phyloP scores from a whole-genome alignment of 371 early-diverging fungal genomes.

The Syncephalastrum contaminatum region DNA sequence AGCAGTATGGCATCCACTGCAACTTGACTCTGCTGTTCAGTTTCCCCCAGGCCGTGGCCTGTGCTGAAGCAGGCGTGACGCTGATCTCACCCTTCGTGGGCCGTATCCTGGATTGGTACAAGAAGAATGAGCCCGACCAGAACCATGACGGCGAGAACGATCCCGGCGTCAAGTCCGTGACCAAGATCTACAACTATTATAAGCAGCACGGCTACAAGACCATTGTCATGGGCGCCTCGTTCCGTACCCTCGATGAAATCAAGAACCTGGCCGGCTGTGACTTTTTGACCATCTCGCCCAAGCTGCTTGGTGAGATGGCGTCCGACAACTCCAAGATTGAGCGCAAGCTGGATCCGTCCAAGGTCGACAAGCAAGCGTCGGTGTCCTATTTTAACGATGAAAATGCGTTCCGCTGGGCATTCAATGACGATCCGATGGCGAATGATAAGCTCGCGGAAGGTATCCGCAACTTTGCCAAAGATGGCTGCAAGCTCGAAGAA shows the following conservation, averaged over 20 bases:
- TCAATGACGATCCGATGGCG: constrained; percentile 98
- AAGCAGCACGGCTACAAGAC: constrained; percentile 95
- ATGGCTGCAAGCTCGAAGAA: constrained; percentile 82
- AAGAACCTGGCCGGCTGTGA: constrained; percentile 96
- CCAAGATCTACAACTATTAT: constrained; percentile 97
- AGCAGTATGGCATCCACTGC: constrained; percentile 91
- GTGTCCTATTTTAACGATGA: constrained; percentile 76
- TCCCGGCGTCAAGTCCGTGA: constrained; percentile 93
- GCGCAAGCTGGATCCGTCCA: constrained; percentile 71
- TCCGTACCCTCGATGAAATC: constrained; percentile 97
- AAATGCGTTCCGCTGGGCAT: constrained; percentile 89
- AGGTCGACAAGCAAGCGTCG: constrained; percentile 57
- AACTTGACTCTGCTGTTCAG: constrained; percentile 97
- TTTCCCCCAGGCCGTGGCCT: constrained; percentile 94
- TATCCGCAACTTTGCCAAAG: constrained; percentile 95
- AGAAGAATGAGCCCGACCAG: constrained; percentile 77
- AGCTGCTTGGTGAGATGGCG: constrained; percentile 77
- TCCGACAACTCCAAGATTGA: constrained; percentile 60
- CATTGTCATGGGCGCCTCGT: constrained; percentile 99
- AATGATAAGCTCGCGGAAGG: constrained; percentile 96
- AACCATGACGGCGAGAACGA: constrained; percentile 73
- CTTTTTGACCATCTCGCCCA: constrained; percentile 94
- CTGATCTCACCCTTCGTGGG: constrained; percentile 99
- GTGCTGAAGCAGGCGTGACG: constrained; percentile 96
- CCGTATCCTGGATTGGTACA: constrained; percentile 98